Percentiles rank a stretch among this genome's conserved stretches.
Evolutionary conservation across 2,329 filamentous ascomycete genomes (phyloP).

Genomic region (Lecanoromycetidae sp.): DNA sequence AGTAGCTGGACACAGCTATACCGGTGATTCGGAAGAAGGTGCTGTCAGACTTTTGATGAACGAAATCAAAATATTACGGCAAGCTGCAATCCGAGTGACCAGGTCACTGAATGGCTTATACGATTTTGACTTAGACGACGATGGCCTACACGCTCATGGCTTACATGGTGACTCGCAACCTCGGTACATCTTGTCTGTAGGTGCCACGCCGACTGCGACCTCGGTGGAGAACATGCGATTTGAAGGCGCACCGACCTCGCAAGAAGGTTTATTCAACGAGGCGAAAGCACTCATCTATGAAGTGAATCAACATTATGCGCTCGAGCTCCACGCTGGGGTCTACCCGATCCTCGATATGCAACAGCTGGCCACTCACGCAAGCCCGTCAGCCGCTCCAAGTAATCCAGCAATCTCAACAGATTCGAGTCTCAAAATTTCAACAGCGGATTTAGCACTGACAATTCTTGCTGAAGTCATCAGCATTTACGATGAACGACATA

Average conservation of each 20-base stretch:
- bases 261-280: constrained; percentile 3
- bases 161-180: constrained; percentile 14
- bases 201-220: constrained; percentile 63
- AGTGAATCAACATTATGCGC: neutral
- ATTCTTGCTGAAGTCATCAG: constrained; percentile 62
- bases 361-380: constrained; percentile 60
- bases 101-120: no score
- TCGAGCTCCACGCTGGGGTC: constrained; percentile 57
- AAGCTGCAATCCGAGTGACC: constrained; percentile 22
- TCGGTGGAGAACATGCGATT: constrained; percentile 48
- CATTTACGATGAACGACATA: constrained; percentile 49
- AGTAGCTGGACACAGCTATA: constrained; percentile 62
- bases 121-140: no score
- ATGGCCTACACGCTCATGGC: no score
- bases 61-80: constrained; percentile 43
- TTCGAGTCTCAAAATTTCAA: constrained; percentile 25
- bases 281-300: constrained; percentile 14
- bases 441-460: constrained; percentile 50
- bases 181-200: constrained; percentile 51
- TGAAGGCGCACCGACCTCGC: neutral
- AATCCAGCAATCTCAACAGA: neutral
- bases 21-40: constrained; percentile 39
- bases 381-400: constrained; percentile 32
- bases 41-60: constrained; percentile 47
- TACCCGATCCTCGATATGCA: constrained; percentile 69